Evolutionary conservation across 768 basidiomycete species (phyloP).

Genomic region (Auricularia sp.): DNA sequence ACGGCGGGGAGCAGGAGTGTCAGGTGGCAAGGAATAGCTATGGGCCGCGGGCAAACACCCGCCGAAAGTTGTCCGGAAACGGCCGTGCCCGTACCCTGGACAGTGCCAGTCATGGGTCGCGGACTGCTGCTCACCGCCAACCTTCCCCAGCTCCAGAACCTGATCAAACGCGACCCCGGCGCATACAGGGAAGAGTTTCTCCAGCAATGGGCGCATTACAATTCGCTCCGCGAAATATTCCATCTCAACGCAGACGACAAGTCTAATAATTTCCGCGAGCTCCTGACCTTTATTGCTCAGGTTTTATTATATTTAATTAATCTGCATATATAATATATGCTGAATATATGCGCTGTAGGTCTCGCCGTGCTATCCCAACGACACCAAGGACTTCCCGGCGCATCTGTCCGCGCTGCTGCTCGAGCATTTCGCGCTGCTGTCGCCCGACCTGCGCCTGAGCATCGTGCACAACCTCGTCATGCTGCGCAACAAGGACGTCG

Average conservation of each 20-base stretch:
- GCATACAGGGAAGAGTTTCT: slow-evolving; percentile 92
- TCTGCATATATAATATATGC: not conserved
- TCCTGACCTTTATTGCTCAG: slow-evolving; percentile 87
- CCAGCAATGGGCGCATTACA: slow-evolving; percentile 94
- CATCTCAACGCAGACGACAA: slow-evolving; percentile 75
- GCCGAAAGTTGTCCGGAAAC: not conserved
- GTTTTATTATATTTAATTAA: slow-evolving; percentile 22
- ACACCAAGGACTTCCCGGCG: slow-evolving; percentile 75
- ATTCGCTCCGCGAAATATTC: slow-evolving; percentile 78
- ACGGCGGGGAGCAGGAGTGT: too few species aligned
- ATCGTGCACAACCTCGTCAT: slow-evolving; percentile 88
- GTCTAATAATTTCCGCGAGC: slow-evolving; percentile 72
- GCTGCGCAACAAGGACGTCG: slow-evolving; percentile 86
- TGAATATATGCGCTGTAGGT: slow-evolving; percentile 34
- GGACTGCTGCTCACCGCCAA: slow-evolving; percentile 78
- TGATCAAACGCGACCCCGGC: slow-evolving; percentile 87
- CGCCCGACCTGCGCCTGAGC: slow-evolving; percentile 72
- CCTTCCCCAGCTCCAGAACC: slow-evolving; percentile 89
- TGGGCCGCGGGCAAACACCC: too few species aligned
- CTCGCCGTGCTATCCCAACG: slow-evolving; percentile 86
- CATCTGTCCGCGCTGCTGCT: slow-evolving; percentile 72
- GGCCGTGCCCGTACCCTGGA: too few species aligned
- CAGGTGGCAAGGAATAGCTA: too few species aligned
- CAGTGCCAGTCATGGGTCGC: slow-evolving; percentile 16
- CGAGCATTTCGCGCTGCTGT: slow-evolving; percentile 63